Evolutionary conservation across 768 basidiomycete species (phyloP).

Genomic region (Macrolepiota fuliginosa): DNA sequence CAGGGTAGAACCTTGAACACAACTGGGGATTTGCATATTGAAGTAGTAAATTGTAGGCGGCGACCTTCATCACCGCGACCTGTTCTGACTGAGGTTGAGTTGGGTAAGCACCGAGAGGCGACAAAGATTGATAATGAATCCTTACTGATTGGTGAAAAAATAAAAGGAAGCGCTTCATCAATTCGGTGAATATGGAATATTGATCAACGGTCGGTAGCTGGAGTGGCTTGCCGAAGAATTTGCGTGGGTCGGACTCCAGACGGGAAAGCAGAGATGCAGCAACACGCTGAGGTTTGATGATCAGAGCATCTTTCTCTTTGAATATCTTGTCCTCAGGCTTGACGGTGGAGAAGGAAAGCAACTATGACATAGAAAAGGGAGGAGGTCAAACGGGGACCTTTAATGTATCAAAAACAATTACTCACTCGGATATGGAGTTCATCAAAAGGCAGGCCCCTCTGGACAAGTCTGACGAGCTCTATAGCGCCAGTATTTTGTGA

Average conservation of each 20-base stretch:
- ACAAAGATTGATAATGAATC: not conserved
- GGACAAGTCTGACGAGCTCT: not conserved
- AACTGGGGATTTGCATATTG: not conserved
- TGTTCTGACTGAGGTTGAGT: not conserved
- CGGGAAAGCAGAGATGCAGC: not conserved
- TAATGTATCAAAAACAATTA: no score
- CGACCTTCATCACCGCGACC: not conserved
- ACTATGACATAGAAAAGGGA: not conserved
- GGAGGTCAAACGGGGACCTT: no score
- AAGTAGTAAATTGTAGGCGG: not conserved
- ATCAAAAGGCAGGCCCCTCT: not conserved
- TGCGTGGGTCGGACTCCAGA: not conserved
- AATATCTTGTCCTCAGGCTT: not conserved
- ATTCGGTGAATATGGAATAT: not conserved
- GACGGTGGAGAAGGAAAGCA: not conserved
- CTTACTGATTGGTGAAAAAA: not conserved
- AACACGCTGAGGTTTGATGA: not conserved
- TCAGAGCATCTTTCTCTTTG: not conserved
- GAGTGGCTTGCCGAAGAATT: not conserved
- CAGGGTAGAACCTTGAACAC: not conserved
- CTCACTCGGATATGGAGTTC: not conserved
- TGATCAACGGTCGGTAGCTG: not conserved
- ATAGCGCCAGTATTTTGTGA: not conserved
- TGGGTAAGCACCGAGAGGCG: no score
- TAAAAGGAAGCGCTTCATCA: not conserved